phyloP scores from a whole-genome alignment of 371 early-diverging fungal genomes.

The Apophysomyces trapeziformis region DNA sequence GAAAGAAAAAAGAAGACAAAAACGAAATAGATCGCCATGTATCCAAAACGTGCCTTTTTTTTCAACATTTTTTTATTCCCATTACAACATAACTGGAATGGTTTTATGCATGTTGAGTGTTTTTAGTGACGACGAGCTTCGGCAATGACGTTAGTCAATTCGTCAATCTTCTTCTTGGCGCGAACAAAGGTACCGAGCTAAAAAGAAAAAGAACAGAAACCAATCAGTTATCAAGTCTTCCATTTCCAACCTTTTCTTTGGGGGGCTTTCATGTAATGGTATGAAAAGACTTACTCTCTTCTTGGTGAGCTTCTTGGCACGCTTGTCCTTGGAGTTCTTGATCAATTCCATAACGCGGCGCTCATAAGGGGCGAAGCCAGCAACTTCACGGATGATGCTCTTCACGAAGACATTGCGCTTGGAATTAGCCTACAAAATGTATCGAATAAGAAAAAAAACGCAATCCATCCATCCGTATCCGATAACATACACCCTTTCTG shows the following conservation, averaged over 20 bases:
- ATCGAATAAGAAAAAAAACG: slow-evolving; percentile 15
- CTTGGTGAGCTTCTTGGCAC: slow-evolving; percentile 98
- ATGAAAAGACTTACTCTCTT: slow-evolving; percentile 73
- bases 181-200: slow-evolving; percentile 96
- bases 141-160: slow-evolving; percentile 92
- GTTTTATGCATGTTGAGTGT: not conserved
- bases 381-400: slow-evolving; percentile 95
- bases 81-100: too few species aligned
- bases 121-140: slow-evolving; percentile 85
- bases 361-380: slow-evolving; percentile 98
- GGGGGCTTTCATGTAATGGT: too few species aligned
- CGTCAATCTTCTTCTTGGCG: slow-evolving; percentile 99
- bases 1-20: too few species aligned
- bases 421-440: slow-evolving; percentile 60
- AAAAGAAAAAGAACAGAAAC: not conserved
- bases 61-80: too few species aligned
- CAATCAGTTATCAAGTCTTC: not conserved
- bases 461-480: slow-evolving; percentile 23
- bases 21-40: too few species aligned
- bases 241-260: not conserved
- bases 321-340: slow-evolving; percentile 99
- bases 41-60: too few species aligned
- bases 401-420: slow-evolving; percentile 93
- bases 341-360: slow-evolving; percentile 99
- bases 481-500: slow-evolving; percentile 86